phyloP scores from a whole-genome alignment of 495 filamentous ascomycete species.

The Peziza echinospora region DNA sequence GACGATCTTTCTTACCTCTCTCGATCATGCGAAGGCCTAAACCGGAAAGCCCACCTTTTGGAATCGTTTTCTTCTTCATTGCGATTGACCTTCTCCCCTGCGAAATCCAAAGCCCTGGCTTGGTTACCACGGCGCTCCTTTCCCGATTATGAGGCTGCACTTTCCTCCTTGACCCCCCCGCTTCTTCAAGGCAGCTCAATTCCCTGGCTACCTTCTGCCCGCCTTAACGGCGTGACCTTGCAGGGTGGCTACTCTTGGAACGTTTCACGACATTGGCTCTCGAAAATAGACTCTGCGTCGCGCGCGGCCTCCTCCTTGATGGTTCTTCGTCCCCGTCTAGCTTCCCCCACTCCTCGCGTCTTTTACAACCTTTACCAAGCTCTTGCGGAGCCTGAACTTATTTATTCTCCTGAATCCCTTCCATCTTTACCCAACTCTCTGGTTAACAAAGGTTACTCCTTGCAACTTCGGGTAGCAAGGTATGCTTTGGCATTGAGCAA shows the following conservation, averaged over 20 bases:
- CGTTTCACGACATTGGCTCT: no score
- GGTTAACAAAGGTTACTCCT: not conserved
- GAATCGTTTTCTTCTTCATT: not conserved
- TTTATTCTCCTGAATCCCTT: not conserved
- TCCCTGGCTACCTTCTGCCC: not conserved
- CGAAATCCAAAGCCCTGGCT: not conserved
- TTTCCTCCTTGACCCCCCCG: not conserved
- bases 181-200: not conserved
- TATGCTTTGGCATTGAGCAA: not conserved
- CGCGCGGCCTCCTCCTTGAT: not conserved
- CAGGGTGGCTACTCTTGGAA: no score
- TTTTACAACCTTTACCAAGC: not conserved
- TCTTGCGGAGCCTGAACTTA: not conserved
- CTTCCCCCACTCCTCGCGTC: not conserved
- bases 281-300: no score
- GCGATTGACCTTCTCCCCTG: not conserved
- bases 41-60: not conserved
- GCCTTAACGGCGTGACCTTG: no score
- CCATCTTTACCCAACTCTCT: not conserved
- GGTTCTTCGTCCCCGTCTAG: not conserved
- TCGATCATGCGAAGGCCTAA: not conserved
- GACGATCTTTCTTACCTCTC: not conserved
- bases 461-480: not conserved
- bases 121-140: not conserved
- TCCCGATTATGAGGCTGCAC: not conserved